Evolutionary conservation across 192 early-diverging fungal species (phyloP), one percentile per base, ranked within the genome.

Genomic region (Coemansia sp.): DNA sequence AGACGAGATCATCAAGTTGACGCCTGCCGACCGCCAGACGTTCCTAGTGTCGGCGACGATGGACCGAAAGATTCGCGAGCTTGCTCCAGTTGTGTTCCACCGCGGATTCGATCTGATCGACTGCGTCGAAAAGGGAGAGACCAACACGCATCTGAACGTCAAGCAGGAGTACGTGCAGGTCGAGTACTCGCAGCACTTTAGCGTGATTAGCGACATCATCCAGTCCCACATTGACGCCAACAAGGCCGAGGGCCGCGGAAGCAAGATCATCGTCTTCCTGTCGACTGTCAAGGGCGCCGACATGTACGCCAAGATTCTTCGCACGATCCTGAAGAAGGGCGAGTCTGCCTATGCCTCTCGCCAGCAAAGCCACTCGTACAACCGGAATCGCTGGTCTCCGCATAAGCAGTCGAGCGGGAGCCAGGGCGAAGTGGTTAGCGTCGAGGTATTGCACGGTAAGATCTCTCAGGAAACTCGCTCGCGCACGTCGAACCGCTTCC

Each of bases 31-130:
- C 10, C 89, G 95, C 45, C 89, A 94, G 73, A 96, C 94, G 1
- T 86, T 94, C 70, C 87, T 99, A 70, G 96, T 96, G 75, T 96
- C 94, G 4, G 97, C 97, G 16, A 99, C 97, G 7, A 80, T 98
- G 11, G 88, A 90, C 6, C 38, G 42, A 7, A 85, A 89, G 59
- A 91, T 98, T 75, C 66, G 75, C 56, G 66, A 75, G 12, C 87
- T 95, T 41, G 91, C 93, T 25, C 65, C 79, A 21, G 75, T 77
- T 9, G 87, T 88, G 21, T 84, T 96, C 3, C 85, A 80, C 18
- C 73, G 84, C 26, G 82, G 85, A 48, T 87, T 92, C 65, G 82
- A 85, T 21, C 73, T 88, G 66, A 85, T 97, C 55, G 92, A 96
- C 76, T 90, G 90, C 34, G 92, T 96, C 13, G 93, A 89, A 64